phyloP scores from a whole-genome alignment of 306 rosid genomes.

The Sphenostylis stenocarpa region DNA sequence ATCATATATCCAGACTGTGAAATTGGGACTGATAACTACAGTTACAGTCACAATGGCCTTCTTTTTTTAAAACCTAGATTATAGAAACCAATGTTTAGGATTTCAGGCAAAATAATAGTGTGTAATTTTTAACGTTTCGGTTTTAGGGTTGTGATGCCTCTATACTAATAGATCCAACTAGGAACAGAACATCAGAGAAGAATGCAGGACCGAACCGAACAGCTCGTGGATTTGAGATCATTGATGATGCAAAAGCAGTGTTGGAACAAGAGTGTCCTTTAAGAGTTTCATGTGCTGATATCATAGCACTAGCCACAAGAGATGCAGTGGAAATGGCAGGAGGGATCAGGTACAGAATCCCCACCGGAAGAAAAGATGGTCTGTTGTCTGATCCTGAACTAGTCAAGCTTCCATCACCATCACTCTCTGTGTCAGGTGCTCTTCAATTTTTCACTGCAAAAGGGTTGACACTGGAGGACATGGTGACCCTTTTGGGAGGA shows the following conservation, averaged over 20 bases:
- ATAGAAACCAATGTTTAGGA: not conserved
- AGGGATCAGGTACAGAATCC: constrained; percentile 40
- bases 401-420: constrained; percentile 48
- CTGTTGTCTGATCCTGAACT: constrained; percentile 27
- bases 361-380: constrained; percentile 57
- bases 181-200: constrained; percentile 38
- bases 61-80: too few relatives aligned
- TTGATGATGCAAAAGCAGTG: constrained; percentile 43
- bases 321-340: constrained; percentile 47
- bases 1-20: too few relatives aligned
- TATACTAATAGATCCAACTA: constrained; percentile 46
- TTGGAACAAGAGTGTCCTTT: constrained; percentile 50
- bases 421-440: constrained; percentile 29
- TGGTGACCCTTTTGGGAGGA: constrained; percentile 65
- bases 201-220: constrained; percentile 37
- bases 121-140: not conserved
- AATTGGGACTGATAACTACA: too few relatives aligned
- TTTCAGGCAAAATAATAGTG: accelerated
- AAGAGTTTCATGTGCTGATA: constrained; percentile 64
- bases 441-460: constrained; percentile 27
- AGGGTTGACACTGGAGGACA: constrained; percentile 43
- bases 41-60: too few relatives aligned
- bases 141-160: constrained; percentile 67
- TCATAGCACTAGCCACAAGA: constrained; percentile 52
- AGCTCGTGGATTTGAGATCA: constrained; percentile 45